Evolutionary conservation across 1,284 basidiomycete genomes (phyloP), one percentile per base, ranked within the genome.

Genomic region (Naganishia sp.): DNA sequence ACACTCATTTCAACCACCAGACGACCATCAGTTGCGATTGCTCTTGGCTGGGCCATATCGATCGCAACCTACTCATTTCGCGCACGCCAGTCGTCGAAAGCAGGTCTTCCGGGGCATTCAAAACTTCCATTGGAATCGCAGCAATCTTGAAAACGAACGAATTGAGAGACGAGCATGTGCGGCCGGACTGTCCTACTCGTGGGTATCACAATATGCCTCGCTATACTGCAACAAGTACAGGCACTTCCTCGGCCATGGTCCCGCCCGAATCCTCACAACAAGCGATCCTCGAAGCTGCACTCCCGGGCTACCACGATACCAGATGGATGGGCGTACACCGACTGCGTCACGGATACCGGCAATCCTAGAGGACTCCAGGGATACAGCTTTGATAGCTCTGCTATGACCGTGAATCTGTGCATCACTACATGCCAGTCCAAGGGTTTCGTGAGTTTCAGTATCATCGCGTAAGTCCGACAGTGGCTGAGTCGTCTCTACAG

Each of bases 281-380:
- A 39, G 17, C 47, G 58, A 18, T 51, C 58, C 5, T 13, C 23
- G 10, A 23, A n/a, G 17, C 63, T 66, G 9, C 55, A 60, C n/a
- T 21, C 55, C 17, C 51, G 64, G n/a, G 64, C 64, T 6, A 43
- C 50, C 21, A 51, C 54, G 21, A 46, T 66, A 21, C 66, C 62
- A 18, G 18, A n/a, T 25, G 63, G 66, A 5, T 68, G 66, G 65
- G 56, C 47, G 17, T 62, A 66, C 25, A 47, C 42, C n/a, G 32
- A 47, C 15, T 62, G 63, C 45, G 60, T 52, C 23, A 23, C 31
- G 6, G 65, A 67, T 35, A 18, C 43, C 45, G 35, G 58, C 13
- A 32, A 39, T 6, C 28, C 55, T 10, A 54, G 62, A 32, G 60
- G 68, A 6, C 32, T 65, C 23, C 41, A 60, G 28, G 62, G 60